These are phyloP conservation scores for Uronychia binucleata DNA, from an alignment of 73 alveolate species.

Conservation along the genomic window DNA sequence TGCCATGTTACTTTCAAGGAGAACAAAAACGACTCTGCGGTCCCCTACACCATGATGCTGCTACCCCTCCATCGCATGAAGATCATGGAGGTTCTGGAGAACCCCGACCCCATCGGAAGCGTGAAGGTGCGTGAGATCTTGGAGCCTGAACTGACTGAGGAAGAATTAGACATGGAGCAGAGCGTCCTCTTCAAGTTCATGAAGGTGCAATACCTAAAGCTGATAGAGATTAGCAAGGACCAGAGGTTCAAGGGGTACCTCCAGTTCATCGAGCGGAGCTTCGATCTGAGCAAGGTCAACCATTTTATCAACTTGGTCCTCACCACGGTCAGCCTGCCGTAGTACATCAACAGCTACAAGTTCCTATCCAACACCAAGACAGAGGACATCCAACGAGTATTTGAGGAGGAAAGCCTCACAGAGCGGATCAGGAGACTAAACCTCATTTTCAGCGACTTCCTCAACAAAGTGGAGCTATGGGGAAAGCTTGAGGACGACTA, in stretches of 20 bases:
- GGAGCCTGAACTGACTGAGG: slow-evolving; percentile 39
- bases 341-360: slow-evolving; percentile 52
- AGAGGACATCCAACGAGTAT: slow-evolving; percentile 37
- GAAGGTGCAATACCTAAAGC: slow-evolving; percentile 48
- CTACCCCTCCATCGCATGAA: slow-evolving; percentile 52
- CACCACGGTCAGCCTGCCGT: slow-evolving; percentile 51
- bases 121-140: slow-evolving; percentile 36
- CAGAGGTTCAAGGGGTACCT: slow-evolving; percentile 46
- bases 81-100: slow-evolving; percentile 47
- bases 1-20: slow-evolving; percentile 58
- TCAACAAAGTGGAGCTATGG: slow-evolving; percentile 59
- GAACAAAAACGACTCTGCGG: slow-evolving; percentile 26
- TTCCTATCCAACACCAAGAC: slow-evolving; percentile 41
- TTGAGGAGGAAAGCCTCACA: slow-evolving; percentile 37
- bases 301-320: slow-evolving; percentile 57
- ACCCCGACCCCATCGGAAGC: slow-evolving; percentile 34
- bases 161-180: slow-evolving; percentile 33
- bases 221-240: slow-evolving; percentile 30
- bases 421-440: slow-evolving; percentile 41
- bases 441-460: slow-evolving; percentile 56
- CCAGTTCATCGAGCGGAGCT: slow-evolving; percentile 43
- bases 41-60: slow-evolving; percentile 47
- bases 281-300: slow-evolving; percentile 34
- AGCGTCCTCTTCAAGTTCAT: slow-evolving; percentile 50
- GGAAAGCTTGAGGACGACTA: slow-evolving; percentile 53